These are phyloP conservation scores for Irpex sp. DNA, from an alignment of 1,284 basidiomycete genomes.

Conservation along the genomic window DNA sequence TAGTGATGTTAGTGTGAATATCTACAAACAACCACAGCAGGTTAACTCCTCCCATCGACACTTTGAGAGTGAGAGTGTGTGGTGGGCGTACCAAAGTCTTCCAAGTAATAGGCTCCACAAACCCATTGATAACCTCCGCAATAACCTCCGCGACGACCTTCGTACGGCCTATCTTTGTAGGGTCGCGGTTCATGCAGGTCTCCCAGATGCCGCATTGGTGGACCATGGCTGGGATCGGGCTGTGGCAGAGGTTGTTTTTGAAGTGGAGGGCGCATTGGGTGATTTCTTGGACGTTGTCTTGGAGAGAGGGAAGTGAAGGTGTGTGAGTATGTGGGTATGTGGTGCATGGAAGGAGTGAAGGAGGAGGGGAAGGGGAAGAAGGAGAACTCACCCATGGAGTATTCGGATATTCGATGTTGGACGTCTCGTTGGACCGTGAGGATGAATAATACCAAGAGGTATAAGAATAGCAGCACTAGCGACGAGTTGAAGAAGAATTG, in stretches of 20 bases:
- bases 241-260: slow-evolving; percentile 80
- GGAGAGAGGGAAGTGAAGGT: slow-evolving; percentile 12
- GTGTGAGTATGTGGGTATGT: no score
- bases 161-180: slow-evolving; percentile 84
- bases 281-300: slow-evolving; percentile 89
- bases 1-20: slow-evolving; percentile 76
- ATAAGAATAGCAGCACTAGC: slow-evolving; percentile 81
- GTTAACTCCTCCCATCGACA: no score
- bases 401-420: slow-evolving; percentile 82
- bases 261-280: slow-evolving; percentile 77
- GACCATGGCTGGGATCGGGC: slow-evolving; percentile 80
- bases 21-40: slow-evolving; percentile 17
- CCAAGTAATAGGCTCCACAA: slow-evolving; percentile 96
- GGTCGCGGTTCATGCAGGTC: slow-evolving; percentile 95
- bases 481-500: slow-evolving; percentile 96
- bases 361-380: not conserved
- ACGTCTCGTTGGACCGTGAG: slow-evolving; percentile 90
- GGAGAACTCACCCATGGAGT: slow-evolving; percentile 72
- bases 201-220: slow-evolving; percentile 87
- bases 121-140: slow-evolving; percentile 94
- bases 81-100: slow-evolving; percentile 91
- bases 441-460: slow-evolving; percentile 82
- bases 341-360: no score
- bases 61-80: no score
- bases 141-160: slow-evolving; percentile 92